Percentiles rank a stretch among this genome's conserved stretches.
Conservation (phyloP, 2,329 filamentous ascomycete genomes). For the Albophoma yamanashiensis region DNA sequence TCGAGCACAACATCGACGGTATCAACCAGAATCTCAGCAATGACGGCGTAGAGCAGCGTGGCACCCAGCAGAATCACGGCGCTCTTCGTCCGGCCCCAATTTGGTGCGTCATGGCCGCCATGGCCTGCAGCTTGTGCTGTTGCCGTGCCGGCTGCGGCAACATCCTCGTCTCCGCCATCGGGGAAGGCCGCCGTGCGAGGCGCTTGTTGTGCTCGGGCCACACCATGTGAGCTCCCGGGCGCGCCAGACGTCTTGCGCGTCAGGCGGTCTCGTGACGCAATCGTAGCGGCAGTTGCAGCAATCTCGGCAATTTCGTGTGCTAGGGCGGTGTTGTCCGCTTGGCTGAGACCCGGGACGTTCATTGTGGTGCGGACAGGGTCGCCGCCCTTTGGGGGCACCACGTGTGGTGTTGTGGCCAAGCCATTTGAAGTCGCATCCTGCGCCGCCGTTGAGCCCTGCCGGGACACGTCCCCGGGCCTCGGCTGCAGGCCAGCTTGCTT, state of each 20-base stretch:
- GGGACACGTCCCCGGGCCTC: conserved; percentile 35
- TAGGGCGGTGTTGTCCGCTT: conserved; percentile 70
- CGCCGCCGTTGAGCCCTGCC: conserved; percentile 25
- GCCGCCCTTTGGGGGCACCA: conserved; percentile 62
- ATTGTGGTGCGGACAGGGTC: conserved; percentile 31
- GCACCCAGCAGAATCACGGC: conserved; percentile 79
- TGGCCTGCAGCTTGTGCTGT: conserved; percentile 27
- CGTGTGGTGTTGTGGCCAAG: conserved; percentile 46
- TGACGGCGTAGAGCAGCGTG: conserved; percentile 87
- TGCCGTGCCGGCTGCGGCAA: conserved; percentile 16
- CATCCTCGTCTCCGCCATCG: conserved; percentile 34
- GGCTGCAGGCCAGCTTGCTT: conserved; percentile 65
- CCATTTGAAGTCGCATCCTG: conserved; percentile 29
- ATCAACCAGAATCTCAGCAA: conserved; percentile 93
- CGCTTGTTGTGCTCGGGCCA: conserved; percentile 16
- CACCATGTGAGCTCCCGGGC: conserved; percentile 6
- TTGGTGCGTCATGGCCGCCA: conserved; percentile 93
- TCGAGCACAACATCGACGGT: conserved; percentile 94
- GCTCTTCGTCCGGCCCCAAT: conserved; percentile 91
- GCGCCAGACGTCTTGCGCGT: conserved; percentile 26
- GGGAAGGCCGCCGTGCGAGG: conserved; percentile 26
- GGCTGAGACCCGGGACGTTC: conserved; percentile 60
- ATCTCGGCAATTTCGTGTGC: conserved; percentile 87
- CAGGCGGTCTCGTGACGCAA: conserved; percentile 65
- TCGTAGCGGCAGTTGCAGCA: conserved; percentile 79